Evolutionary conservation across 1,139 yeast species (phyloP).

Genomic region (Zygoascus hellenicus): DNA sequence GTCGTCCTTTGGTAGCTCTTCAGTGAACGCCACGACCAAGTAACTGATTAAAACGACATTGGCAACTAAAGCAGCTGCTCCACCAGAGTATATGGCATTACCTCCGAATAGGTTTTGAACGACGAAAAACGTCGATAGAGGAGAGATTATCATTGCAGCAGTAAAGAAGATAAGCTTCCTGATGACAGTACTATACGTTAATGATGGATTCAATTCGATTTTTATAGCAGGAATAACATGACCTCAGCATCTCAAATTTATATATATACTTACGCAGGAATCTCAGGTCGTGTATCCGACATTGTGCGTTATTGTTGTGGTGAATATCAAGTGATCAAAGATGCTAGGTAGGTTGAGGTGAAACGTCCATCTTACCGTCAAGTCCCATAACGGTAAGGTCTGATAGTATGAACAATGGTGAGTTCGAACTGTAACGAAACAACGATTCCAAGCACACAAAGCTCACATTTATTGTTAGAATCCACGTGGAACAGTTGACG

Average conservation of each 20-base stretch:
- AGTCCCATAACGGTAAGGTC: neutral
- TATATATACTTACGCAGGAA: conserved; percentile 18
- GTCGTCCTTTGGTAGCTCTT: conserved; percentile 44
- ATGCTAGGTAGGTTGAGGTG: neutral
- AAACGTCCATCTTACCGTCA: too few relatives aligned
- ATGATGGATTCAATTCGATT: neutral
- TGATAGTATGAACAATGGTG: neutral
- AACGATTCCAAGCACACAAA: neutral
- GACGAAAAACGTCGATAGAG: conserved; percentile 66
- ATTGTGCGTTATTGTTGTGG: neutral
- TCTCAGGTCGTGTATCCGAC: conserved; percentile 12
- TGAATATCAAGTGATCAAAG: neutral
- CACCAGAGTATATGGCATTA: conserved; percentile 77
- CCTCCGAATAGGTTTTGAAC: conserved; percentile 42
- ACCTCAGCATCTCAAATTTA: neutral
- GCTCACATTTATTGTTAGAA: neutral
- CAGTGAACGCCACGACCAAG: conserved; percentile 80
- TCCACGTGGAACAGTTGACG: neutral
- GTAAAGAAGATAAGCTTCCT: conserved; percentile 80
- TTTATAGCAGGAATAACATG: neutral
- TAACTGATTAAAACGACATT: conserved; percentile 82
- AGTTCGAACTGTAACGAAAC: neutral
- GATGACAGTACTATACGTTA: conserved; percentile 47
- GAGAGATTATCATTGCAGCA: conserved; percentile 78
- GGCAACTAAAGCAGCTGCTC: conserved; percentile 81